Conservation (phyloP, 1,139 yeast genomes). For the Yamadazyma epiphylla region DNA sequence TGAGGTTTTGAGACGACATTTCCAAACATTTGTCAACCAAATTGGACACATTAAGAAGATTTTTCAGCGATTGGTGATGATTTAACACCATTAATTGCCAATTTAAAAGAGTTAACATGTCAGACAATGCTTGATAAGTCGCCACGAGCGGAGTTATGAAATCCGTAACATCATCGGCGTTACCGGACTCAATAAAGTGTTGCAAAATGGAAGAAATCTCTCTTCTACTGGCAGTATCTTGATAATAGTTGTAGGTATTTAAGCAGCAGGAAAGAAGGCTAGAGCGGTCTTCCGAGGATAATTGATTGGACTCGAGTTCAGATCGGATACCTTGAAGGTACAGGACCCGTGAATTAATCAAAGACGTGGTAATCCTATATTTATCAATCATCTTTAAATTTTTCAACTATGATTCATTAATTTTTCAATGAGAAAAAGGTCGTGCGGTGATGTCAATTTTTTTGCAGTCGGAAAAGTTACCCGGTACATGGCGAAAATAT, state of each 20-base stretch:
- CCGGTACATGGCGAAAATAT: constrained; percentile 4
- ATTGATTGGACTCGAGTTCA: constrained; percentile 1
- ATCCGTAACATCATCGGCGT: constrained; percentile 25
- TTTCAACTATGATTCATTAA: neutral
- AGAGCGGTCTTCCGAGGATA: constrained; percentile 4
- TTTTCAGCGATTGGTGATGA: constrained; percentile 5
- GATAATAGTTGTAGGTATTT: constrained; percentile 47
- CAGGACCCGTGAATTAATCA: constrained; percentile 31
- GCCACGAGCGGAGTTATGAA: constrained; percentile 34
- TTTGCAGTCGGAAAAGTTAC: constrained; percentile 14
- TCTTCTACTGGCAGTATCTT: constrained; percentile 45
- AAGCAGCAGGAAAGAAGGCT: constrained; percentile 31
- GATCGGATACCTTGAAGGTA: constrained; percentile 17
- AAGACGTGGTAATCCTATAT: constrained; percentile 18
- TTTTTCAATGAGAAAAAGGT: too few relatives aligned
- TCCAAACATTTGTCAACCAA: constrained; percentile 6
- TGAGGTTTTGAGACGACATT: constrained; percentile 5
- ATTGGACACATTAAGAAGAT: constrained; percentile 3
- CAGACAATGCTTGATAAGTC: constrained; percentile 45
- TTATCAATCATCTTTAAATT: constrained; percentile 8
- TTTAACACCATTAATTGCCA: constrained; percentile 40
- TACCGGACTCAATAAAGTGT: constrained; percentile 1
- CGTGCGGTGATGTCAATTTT: constrained; percentile 1
- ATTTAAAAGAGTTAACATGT: constrained; percentile 50
- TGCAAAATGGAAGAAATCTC: constrained; percentile 34